Evolutionary conservation across 2,329 filamentous ascomycete species (phyloP).

Genomic region (Rutstroemia sp.): DNA sequence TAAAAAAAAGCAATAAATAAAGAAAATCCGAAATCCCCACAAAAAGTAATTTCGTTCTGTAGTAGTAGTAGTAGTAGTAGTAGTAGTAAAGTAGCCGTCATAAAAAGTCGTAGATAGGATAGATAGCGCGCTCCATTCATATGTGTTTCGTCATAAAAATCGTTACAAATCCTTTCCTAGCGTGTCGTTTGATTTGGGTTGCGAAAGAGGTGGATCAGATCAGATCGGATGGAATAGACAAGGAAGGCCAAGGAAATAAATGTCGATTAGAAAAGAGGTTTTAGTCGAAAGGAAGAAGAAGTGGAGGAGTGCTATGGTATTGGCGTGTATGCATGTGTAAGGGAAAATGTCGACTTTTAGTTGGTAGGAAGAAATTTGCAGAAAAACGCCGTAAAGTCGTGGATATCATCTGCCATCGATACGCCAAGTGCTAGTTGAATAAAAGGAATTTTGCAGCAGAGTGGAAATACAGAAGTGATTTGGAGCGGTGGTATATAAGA

Average conservation of each 20-base stretch:
- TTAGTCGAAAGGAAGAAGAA: neutral
- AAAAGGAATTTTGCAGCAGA: neutral
- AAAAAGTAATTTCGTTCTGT: too few relatives aligned
- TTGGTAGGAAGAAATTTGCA: neutral
- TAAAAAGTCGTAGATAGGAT: too few relatives aligned
- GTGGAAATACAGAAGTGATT: neutral
- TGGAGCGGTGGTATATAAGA: neutral
- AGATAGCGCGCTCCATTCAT: too few relatives aligned
- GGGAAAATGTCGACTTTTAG: neutral
- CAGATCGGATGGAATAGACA: too few relatives aligned
- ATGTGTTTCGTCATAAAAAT: too few relatives aligned
- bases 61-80: too few relatives aligned
- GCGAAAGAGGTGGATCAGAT: too few relatives aligned
- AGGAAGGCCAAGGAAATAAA: slow-evolving; percentile 2
- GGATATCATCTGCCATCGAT: neutral
- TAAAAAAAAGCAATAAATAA: too few relatives aligned
- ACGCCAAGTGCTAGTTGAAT: neutral
- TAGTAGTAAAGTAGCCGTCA: too few relatives aligned
- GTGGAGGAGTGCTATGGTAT: neutral
- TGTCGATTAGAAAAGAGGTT: neutral
- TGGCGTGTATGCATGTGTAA: neutral
- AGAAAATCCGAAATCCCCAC: too few relatives aligned
- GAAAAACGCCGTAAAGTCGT: neutral
- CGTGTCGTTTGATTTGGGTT: too few relatives aligned
- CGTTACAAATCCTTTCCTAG: too few relatives aligned